Base-by-base conservation (phyloP, 345 rosid genomes). In the Microthlaspi erraticum region DNA sequence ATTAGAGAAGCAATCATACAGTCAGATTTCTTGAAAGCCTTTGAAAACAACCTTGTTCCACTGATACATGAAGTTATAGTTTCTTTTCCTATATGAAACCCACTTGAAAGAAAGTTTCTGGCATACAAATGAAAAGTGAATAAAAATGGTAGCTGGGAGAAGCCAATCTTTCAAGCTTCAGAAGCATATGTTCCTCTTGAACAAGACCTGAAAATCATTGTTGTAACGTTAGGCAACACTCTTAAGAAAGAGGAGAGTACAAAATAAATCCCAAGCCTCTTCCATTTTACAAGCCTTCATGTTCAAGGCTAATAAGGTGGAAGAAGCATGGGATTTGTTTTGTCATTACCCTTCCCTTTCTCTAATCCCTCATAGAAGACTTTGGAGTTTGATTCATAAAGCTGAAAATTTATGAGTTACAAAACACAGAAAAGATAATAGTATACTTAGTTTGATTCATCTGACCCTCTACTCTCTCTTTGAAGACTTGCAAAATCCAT, bases 241-340 rank as follows among this genome's bases (percentile, higher is more conserved):
- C 9, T 59, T 19, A 17, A 17, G 38, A 23, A 70, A 32, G 38
- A n/a, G n/a, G 16, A 51, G 23, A 61, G 31, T 43, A 44, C 59
- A 64, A 73, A 64, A 64, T 36, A 72, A 72, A 61, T 33, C 68
- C 46, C 75, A 71, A 32, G n/a, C 44, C 52, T 71, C 54, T 41
- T 71, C 75, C 62, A 72, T 64, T 64, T 72, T 64, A 72, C 34
- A 0, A 72, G 42, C 13, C 33, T 45, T 55, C 5, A 39, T 48
- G 18, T 39, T 57, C 52, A 65, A 48, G 26, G 49, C 17, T 10
- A 7, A 55, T 69, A 69, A 69, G 1, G 58, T 58, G 66, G 66
- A 69, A 46, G 73, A 69, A 46, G 66, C 49, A 5, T 58, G 73
- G 65, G 59, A 37, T 57, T 23, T 23, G 3, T 23, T 23, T 23